Evolutionary conservation across 805 yeast species (phyloP), one percentile per base, ranked within the genome.

Genomic region (Suhomyces tanzawaensis): DNA sequence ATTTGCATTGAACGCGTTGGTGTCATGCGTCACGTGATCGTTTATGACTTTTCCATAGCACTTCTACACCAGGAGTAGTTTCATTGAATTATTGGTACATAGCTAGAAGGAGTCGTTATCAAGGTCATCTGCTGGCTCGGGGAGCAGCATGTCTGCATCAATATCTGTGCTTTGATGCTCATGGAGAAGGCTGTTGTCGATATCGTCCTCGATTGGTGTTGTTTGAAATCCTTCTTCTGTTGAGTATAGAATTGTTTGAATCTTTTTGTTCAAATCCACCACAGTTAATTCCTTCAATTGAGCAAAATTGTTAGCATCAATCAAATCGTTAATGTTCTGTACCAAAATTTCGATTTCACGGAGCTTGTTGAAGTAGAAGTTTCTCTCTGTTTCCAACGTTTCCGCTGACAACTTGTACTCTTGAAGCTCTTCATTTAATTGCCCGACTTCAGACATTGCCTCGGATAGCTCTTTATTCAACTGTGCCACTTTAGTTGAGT

Each of bases 311-410:
- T 44, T 45, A 35, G 28, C 19, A 16, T 44, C 43, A 25, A 31
- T 46, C 24, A 49, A 41, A n/a, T 57, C 59, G 39, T 55, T 57
- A 28, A 66, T 53, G 17, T 81, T 75, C 52, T 84, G 88, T 18
- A 83, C 76, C 32, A 90, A 63, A 19, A 87, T 78, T 60, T 93
- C 99, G 39, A 93, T 85, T 42, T 86, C 95, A 46, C 96, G 74
- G 37, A 93, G 68, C 62, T 91, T 93, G 53, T 84, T 81, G 64
- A 86, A 91, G 60, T 93, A 93, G 53, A 91, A 88, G 58, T 86
- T 85, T 45, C 98, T 77, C 58, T 93, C 97, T 1, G 85, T 76
- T 52, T 82, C 86, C 34, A 87, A 65, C 11, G 81, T 77, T 34
- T 81, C 85, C 15, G 82, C 74, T 11, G 82, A 77, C 16, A 75